These are phyloP conservation scores for Azolla pinnata DNA, from an alignment of 75 land plant genomes.

Conservation along the genomic window DNA sequence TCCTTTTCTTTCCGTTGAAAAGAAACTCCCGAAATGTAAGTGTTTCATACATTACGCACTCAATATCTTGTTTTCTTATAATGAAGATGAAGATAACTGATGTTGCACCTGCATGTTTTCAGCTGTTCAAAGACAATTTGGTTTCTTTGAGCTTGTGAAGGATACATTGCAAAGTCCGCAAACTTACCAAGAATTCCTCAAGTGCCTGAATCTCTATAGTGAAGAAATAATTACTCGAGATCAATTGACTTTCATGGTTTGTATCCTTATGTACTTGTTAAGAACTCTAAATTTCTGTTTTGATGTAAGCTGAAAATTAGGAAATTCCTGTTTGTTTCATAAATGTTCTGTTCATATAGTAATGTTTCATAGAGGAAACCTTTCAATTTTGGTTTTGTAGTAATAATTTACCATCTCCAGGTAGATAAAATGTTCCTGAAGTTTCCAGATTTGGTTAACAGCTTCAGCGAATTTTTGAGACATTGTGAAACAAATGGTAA, in stretches of 20 bases:
- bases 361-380: no score
- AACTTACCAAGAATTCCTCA: conserved; percentile 79
- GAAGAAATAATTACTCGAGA: conserved; percentile 64
- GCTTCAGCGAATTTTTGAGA: conserved; percentile 68
- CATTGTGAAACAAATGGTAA: conserved; percentile 80
- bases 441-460: conserved; percentile 78
- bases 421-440: conserved; percentile 74
- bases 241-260: conserved; percentile 67
- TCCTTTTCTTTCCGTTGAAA: conserved; percentile 34
- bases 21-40: conserved; percentile 46
- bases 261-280: not conserved
- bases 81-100: not conserved
- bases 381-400: no score
- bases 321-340: no score
- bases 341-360: no score
- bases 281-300: not conserved
- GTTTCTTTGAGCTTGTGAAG: conserved; percentile 76
- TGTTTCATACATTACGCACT: not conserved
- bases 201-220: conserved; percentile 79
- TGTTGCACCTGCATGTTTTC: not conserved
- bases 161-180: conserved; percentile 50
- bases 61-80: not conserved
- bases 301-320: no score
- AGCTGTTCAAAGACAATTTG: conserved; percentile 24
- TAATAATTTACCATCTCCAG: no score